Evolutionary conservation across 805 yeast species (phyloP), one percentile per base, ranked within the genome.

Genomic region (Deakozyma indianensis): DNA sequence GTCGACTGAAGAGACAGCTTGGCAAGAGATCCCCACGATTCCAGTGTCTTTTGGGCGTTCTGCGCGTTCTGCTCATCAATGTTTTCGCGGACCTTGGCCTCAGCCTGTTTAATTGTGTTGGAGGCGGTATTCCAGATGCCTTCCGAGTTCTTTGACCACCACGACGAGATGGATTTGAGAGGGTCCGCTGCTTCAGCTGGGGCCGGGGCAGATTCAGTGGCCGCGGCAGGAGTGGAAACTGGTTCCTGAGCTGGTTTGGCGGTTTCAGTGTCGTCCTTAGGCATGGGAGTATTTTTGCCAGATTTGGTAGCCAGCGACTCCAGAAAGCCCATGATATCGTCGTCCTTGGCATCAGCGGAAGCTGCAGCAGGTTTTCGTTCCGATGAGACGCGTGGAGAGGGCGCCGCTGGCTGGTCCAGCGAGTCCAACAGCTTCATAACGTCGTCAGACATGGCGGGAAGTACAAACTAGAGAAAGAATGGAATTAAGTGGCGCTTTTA

Each of bases 241-340:
- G 23, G 16, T 15, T 21, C 41, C 42, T 9, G 20, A 9, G 18
- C 38, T 20, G 9, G 7, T 20, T 32, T 32, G n/a, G n/a, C n/a
- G n/a, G n/a, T n/a, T 25, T 25, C 28, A 14, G 14, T 14, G 28
- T 7, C 28, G 4, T 9, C 11, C 9, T 7, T 7, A 32, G 38
- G 38, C 7, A 32, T n/a, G 18, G 38, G 38, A 7, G 38, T 32
- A 7, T n/a, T n/a, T n/a, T 32, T 46, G 7, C 55, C 55, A 3
- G 55, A 51, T 27, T 49, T 51, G 45, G 53, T 59, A 28, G 67
- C 53, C 24, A 68, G 53, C 43, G 67, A 63, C 48, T 67, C 71
- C 24, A 68, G 51, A 43, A 68, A 66, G 4, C 67, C 71, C 47
- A 66, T 56, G 24, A 68, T 55, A 28, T 68, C 70, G n/a, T 65